Evolutionary conservation across 352 stramenopile species (phyloP).

Genomic region (Thalassiosira sp.): DNA sequence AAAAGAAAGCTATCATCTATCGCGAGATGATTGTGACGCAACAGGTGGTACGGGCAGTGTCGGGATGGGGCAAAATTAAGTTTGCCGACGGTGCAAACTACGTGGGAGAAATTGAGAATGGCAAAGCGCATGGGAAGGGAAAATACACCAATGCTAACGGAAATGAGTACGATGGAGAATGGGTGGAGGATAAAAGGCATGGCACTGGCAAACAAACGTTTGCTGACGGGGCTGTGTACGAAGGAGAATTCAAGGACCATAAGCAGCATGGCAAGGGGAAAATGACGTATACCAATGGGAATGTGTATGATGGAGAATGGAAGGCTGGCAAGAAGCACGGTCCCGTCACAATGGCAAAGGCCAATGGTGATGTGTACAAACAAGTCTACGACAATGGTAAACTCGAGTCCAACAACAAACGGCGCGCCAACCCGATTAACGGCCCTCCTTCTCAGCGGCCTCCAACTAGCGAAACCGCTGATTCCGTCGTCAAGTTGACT

Average conservation of each 20-base stretch:
- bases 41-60: too few species aligned
- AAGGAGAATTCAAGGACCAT: slow-evolving; percentile 1
- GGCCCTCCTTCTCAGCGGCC: neutral
- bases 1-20: too few species aligned
- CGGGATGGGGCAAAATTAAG: too few species aligned
- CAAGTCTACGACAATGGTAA: neutral
- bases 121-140: too few species aligned
- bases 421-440: neutral
- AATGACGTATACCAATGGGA: too few species aligned
- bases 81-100: too few species aligned
- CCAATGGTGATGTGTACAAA: slow-evolving; percentile 9
- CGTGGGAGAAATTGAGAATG: too few species aligned
- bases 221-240: neutral
- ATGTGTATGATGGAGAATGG: slow-evolving; percentile 83
- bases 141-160: neutral
- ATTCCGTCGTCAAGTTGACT: slow-evolving; percentile 1
- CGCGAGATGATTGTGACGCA: too few species aligned
- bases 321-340: slow-evolving; percentile 29
- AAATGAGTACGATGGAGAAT: neutral
- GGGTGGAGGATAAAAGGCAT: neutral
- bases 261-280: too few species aligned
- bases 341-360: neutral
- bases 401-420: neutral
- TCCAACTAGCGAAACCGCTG: slow-evolving; percentile 1
- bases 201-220: neutral